These are phyloP conservation scores for Alternaria brassicae DNA, from an alignment of 2,329 filamentous ascomycete species.

Conservation along the genomic window DNA sequence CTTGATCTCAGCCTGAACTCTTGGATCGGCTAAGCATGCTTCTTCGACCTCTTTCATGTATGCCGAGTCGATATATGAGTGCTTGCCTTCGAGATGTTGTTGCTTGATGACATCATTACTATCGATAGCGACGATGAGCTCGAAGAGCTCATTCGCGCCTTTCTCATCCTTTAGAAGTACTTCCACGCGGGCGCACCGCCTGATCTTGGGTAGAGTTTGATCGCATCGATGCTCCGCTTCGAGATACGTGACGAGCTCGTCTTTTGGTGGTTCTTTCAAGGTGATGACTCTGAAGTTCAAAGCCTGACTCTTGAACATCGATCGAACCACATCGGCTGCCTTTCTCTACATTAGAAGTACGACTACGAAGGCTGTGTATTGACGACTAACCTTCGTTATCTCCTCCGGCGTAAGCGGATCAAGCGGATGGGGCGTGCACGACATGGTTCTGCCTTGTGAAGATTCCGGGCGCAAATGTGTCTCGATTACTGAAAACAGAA, in stretches of 20 bases:
- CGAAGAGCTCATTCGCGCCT: slow-evolving; percentile 49
- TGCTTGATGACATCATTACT: slow-evolving; percentile 29
- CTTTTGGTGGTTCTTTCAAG: slow-evolving; percentile 60
- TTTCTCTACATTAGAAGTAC: background rate
- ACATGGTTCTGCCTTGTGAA: background rate
- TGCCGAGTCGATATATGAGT: slow-evolving; percentile 57
- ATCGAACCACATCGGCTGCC: slow-evolving; percentile 45
- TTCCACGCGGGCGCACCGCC: slow-evolving; percentile 53
- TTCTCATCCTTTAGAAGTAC: slow-evolving; percentile 38
- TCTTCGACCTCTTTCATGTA: slow-evolving; percentile 60
- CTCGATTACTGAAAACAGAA: background rate
- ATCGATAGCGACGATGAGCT: slow-evolving; percentile 41
- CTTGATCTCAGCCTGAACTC: slow-evolving; percentile 56
- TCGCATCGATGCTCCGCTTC: slow-evolving; percentile 50
- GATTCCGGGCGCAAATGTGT: background rate
- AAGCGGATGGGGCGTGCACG: slow-evolving; percentile 8
- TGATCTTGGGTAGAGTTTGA: slow-evolving; percentile 36
- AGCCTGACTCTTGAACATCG: slow-evolving; percentile 42
- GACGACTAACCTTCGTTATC: slow-evolving; percentile 1
- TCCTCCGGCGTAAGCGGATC: slow-evolving; percentile 15
- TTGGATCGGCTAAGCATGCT: slow-evolving; percentile 55
- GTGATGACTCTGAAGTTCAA: slow-evolving; percentile 60
- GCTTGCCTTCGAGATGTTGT: slow-evolving; percentile 51
- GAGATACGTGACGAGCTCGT: slow-evolving; percentile 56
- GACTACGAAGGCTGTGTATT: background rate